Evolutionary conservation across 176 grass and related monocot species (phyloP).

Genomic region (Otatea glauca): DNA sequence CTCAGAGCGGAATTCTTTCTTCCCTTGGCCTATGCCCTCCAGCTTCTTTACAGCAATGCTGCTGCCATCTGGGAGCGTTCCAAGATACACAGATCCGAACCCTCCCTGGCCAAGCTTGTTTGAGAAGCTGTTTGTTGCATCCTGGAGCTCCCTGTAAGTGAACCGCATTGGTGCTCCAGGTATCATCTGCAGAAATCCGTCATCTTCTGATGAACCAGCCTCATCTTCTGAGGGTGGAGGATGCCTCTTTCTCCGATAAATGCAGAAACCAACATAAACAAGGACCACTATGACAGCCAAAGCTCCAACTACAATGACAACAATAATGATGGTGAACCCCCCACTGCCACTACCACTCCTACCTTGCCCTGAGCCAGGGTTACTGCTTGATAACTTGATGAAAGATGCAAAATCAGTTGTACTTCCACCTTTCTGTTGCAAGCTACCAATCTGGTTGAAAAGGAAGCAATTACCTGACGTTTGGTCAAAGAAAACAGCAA

Average conservation of each 20-base stretch:
- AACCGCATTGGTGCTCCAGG: slow-evolving; percentile 78
- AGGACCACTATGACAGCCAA: slow-evolving; percentile 61
- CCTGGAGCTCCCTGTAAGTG: slow-evolving; percentile 79
- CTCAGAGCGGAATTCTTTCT: slow-evolving; percentile 93
- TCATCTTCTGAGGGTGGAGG: slow-evolving; percentile 55
- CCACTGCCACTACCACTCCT: slow-evolving; percentile 31
- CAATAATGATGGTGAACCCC: slow-evolving; percentile 51
- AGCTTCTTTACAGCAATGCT: slow-evolving; percentile 87
- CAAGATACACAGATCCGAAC: slow-evolving; percentile 93
- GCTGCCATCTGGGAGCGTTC: slow-evolving; percentile 68
- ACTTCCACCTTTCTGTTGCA: slow-evolving; percentile 57
- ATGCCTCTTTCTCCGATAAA: slow-evolving; percentile 64
- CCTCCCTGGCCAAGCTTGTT: slow-evolving; percentile 91
- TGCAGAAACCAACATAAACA: slow-evolving; percentile 59
- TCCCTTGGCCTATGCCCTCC: slow-evolving; percentile 92
- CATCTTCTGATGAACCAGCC: slow-evolving; percentile 71
- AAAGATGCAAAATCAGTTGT: slow-evolving; percentile 52
- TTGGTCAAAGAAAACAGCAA: slow-evolving; percentile 68
- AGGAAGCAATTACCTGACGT: slow-evolving; percentile 66
- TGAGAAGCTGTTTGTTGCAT: slow-evolving; percentile 82
- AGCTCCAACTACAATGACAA: slow-evolving; percentile 58
- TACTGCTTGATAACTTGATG: slow-evolving; percentile 62
- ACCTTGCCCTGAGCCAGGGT: slow-evolving; percentile 32
- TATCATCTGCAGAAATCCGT: slow-evolving; percentile 78
- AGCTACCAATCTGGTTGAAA: slow-evolving; percentile 83